Evolutionary conservation across 169 alveolate species (phyloP).

Genomic region (Plasmodium gonderi): DNA sequence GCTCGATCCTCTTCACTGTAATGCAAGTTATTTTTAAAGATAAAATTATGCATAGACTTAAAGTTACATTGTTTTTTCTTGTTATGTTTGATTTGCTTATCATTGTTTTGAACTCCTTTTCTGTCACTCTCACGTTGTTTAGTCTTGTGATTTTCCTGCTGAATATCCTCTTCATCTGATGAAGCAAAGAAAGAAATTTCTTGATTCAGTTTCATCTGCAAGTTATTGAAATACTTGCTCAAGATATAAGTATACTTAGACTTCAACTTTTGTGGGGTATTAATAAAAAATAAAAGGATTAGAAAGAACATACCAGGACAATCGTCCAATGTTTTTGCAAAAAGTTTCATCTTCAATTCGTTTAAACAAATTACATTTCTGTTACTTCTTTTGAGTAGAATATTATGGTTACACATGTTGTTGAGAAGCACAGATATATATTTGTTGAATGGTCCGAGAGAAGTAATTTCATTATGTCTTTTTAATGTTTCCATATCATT

Average conservation of each 20-base stretch:
- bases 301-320: slow-evolving; percentile 71
- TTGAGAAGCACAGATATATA: slow-evolving; percentile 39
- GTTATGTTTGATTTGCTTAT: too few relatives aligned
- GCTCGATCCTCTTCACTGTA: too few relatives aligned
- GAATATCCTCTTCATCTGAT: neutral
- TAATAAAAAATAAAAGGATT: slow-evolving; percentile 41
- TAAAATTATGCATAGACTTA: too few relatives aligned
- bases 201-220: neutral
- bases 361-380: slow-evolving; percentile 42
- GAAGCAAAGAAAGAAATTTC: neutral
- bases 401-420: slow-evolving; percentile 53
- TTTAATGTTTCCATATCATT: slow-evolving; percentile 74
- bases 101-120: too few relatives aligned
- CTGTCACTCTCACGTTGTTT: too few relatives aligned
- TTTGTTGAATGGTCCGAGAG: slow-evolving; percentile 46
- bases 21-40: too few relatives aligned
- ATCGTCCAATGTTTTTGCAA: slow-evolving; percentile 69
- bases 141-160: neutral
- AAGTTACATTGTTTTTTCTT: too few relatives aligned
- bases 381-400: slow-evolving; percentile 14
- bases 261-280: slow-evolving; percentile 35
- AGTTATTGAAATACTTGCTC: slow-evolving; percentile 32
- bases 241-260: slow-evolving; percentile 9
- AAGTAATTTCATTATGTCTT: slow-evolving; percentile 61
- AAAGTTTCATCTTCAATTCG: slow-evolving; percentile 67